Evolutionary conservation across 176 grass and related monocot genomes (phyloP).

Genomic region (Stipa capillata): DNA sequence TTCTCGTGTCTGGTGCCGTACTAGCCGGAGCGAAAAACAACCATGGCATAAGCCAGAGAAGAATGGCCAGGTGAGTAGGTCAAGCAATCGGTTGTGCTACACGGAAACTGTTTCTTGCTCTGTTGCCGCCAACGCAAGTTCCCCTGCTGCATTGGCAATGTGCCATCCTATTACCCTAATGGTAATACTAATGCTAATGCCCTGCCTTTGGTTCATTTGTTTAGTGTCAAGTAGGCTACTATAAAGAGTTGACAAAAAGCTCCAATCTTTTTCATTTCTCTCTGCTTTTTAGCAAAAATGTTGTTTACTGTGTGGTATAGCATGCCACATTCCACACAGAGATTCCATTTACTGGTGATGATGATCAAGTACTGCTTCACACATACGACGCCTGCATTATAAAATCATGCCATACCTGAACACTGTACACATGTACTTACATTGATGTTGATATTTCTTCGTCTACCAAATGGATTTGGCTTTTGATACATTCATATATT

Average conservation of each 20-base stretch:
- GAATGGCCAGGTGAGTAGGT: constrained; percentile 2
- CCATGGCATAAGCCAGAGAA: neutral
- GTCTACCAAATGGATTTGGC: neutral
- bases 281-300: neutral
- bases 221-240: constrained; percentile 1
- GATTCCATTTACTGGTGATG: neutral
- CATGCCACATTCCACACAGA: neutral
- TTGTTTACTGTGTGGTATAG: neutral
- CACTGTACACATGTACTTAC: neutral
- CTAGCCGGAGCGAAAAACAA: constrained; percentile 3
- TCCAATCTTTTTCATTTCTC: neutral
- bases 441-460: neutral
- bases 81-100: constrained; percentile 25
- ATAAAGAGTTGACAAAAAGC: constrained; percentile 27
- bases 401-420: neutral
- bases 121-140: constrained; percentile 1
- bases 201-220: neutral
- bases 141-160: neutral
- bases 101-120: neutral
- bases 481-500: neutral
- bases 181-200: neutral
- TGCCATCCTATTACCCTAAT: neutral
- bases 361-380: neutral
- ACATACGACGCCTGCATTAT: neutral
- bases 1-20: constrained; percentile 16